Conservation (phyloP, 2,329 filamentous ascomycete species). For the Tolypocladium album region DNA sequence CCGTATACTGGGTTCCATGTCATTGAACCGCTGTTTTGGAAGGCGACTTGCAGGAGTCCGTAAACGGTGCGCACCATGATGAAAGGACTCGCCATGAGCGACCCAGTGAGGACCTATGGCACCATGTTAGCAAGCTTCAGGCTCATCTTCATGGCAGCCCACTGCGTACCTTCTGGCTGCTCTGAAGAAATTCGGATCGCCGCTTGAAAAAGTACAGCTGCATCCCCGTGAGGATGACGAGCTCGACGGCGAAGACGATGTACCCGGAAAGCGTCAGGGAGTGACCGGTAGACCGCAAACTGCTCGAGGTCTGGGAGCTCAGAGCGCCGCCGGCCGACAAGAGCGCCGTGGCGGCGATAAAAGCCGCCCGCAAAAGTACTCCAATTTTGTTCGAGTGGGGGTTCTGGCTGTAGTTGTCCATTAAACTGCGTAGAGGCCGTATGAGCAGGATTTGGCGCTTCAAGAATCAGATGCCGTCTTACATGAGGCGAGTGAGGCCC, state of each 20-base stretch:
- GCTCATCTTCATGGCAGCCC: neutral
- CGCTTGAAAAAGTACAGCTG: conserved; percentile 7
- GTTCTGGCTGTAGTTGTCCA: conserved; percentile 12
- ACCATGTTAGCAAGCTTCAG: neutral
- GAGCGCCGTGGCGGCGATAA: conserved; percentile 7
- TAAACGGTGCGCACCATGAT: conserved; percentile 11
- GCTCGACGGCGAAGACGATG: conserved; percentile 10
- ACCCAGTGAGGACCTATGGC: conserved; percentile 6
- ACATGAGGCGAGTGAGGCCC: conserved; percentile 16
- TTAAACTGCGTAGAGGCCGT: conserved; percentile 4
- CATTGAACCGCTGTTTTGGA: neutral
- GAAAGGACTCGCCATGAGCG: conserved; percentile 10
- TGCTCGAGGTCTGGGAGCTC: conserved; percentile 2
- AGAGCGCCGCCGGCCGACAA: conserved; percentile 10
- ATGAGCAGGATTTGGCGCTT: neutral
- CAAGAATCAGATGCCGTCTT: neutral
- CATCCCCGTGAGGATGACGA: conserved; percentile 7
- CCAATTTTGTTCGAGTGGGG: conserved; percentile 8
- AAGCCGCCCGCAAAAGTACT: conserved; percentile 6
- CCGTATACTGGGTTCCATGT: conserved; percentile 9
- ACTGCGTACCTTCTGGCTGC: conserved; percentile 7
- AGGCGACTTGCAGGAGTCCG: conserved; percentile 10
- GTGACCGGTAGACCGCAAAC: conserved; percentile 2
- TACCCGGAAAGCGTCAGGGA: conserved; percentile 11
- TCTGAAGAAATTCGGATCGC: conserved; percentile 5